These are phyloP conservation scores for Stentor roeselii DNA, from an alignment of 73 alveolate genomes.

Conservation along the genomic window DNA sequence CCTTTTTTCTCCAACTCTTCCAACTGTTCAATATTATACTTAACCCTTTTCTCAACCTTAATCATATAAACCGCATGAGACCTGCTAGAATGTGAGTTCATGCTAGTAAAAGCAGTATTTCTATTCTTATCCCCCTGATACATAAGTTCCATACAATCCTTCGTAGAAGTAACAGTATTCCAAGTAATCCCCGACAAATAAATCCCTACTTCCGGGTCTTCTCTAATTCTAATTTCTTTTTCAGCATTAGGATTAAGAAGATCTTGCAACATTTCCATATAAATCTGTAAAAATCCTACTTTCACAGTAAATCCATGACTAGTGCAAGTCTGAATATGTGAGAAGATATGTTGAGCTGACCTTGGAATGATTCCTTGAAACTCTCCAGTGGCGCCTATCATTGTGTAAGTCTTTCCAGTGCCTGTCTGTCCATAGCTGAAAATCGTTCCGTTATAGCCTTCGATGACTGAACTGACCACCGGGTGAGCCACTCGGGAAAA, in stretches of 20 bases:
- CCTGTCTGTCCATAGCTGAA: conserved; percentile 96
- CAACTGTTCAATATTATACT: conserved; percentile 27
- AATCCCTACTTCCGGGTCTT: too few relatives aligned
- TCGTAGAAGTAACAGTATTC: too few relatives aligned
- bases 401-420: conserved; percentile 94
- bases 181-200: too few relatives aligned
- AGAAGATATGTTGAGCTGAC: conserved; percentile 76
- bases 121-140: too few relatives aligned
- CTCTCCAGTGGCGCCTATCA: conserved; percentile 77
- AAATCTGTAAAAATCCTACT: conserved; percentile 82
- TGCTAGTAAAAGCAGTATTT: too few relatives aligned
- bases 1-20: conserved; percentile 34
- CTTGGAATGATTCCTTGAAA: conserved; percentile 90
- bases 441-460: conserved; percentile 95
- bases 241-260: too few relatives aligned
- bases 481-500: conserved; percentile 66
- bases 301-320: conserved; percentile 46
- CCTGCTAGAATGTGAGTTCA: conserved; percentile 76
- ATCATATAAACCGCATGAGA: conserved; percentile 84
- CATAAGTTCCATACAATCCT: too few relatives aligned
- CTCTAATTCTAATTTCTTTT: too few relatives aligned
- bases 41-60: conserved; percentile 63
- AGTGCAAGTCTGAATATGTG: conserved; percentile 49
- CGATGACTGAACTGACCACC: conserved; percentile 78
- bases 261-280: conserved; percentile 81